A percentile compares a stretch with the other conserved stretches of the same genome.
Evolutionary conservation across 2,329 filamentous ascomycete species (phyloP).

Genomic region (Sclerotinia borealis): DNA sequence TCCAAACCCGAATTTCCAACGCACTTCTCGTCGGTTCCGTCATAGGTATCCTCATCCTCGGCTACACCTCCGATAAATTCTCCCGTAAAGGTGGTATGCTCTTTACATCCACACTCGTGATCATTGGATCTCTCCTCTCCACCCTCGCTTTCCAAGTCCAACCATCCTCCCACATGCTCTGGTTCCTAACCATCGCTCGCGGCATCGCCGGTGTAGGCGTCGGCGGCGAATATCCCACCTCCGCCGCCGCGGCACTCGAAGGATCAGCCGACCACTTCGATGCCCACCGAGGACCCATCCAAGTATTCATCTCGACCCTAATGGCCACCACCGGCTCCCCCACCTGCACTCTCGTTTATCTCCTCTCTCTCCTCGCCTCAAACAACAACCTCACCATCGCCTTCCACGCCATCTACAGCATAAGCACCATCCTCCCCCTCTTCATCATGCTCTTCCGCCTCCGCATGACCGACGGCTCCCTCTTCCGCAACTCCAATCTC

Average conservation of each 20-base stretch:
- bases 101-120: conserved; percentile 31
- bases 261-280: conserved; percentile 30
- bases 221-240: conserved; percentile 35
- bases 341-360: conserved; percentile 4
- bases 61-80: conserved; percentile 31
- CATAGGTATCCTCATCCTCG: conserved; percentile 33
- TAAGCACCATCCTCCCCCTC: conserved; percentile 32
- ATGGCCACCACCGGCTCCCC: conserved; percentile 6
- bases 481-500: not conserved
- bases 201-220: conserved; percentile 36
- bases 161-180: conserved; percentile 31
- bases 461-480: conserved; percentile 27
- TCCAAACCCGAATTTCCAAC: conserved; percentile 33
- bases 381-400: conserved; percentile 31
- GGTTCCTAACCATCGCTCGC: conserved; percentile 35
- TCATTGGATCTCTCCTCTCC: conserved; percentile 27
- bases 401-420: conserved; percentile 31
- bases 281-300: not conserved
- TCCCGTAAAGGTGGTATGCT: conserved; percentile 33
- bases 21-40: conserved; percentile 32
- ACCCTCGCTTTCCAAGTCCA: conserved; percentile 29
- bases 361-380: conserved; percentile 34
- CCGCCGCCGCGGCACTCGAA: conserved; percentile 35
- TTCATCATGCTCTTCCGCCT: conserved; percentile 32
- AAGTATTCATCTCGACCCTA: conserved; percentile 2